A percentile compares a stretch with the other conserved stretches of the same genome.
Evolutionary conservation across 768 basidiomycete species (phyloP).

Genomic region (Termitomyces eurrhizus): DNA sequence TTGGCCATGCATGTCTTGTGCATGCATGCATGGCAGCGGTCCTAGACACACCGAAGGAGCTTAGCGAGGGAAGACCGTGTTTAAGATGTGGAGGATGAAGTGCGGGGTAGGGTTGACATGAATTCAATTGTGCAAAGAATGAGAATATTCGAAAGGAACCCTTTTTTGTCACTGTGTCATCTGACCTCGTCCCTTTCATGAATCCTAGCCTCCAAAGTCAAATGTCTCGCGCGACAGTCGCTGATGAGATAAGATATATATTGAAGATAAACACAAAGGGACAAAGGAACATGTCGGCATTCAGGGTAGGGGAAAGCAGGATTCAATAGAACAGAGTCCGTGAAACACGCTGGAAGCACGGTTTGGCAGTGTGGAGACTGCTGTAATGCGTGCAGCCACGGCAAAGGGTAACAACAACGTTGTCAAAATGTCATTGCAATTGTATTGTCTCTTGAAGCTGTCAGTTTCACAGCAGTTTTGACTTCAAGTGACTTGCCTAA

Average conservation of each 20-base stretch:
- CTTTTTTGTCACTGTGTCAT: neutral
- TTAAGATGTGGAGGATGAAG: neutral
- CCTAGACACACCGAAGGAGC: slow-evolving; percentile 1
- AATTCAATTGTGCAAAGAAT: neutral
- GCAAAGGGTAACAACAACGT: neutral
- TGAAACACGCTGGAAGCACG: neutral
- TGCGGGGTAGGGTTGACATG: slow-evolving; percentile 6
- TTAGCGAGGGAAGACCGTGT: neutral
- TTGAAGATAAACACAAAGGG: neutral
- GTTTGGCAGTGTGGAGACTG: neutral
- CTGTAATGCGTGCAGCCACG: neutral
- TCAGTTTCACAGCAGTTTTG: neutral
- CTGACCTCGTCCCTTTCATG: slow-evolving; percentile 1
- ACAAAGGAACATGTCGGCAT: too few species aligned
- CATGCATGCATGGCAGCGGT: neutral
- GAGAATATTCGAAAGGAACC: neutral
- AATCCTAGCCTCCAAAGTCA: neutral
- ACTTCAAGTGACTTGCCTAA: neutral
- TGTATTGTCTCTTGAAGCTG: too few species aligned
- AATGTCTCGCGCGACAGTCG: neutral
- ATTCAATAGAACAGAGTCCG: neutral
- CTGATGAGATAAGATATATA: neutral
- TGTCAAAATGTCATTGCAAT: neutral
- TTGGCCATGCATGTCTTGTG: slow-evolving; percentile 7
- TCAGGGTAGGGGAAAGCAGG: neutral